Conservation (phyloP, 148 eudicot genomes). For the Dianthus caryophyllus region DNA sequence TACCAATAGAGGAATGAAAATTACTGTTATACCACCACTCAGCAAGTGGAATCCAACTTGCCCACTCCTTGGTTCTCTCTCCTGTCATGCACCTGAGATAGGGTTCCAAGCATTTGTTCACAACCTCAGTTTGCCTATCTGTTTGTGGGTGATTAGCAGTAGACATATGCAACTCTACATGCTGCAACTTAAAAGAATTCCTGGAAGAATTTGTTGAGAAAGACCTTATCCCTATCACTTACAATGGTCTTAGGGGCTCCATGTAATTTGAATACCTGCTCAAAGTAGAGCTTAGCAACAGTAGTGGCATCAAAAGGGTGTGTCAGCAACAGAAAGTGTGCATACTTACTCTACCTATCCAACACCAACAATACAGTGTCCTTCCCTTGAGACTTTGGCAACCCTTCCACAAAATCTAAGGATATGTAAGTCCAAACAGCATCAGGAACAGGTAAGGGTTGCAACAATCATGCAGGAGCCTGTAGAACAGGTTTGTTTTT, state of each 20-base stretch:
- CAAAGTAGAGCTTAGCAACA: not conserved
- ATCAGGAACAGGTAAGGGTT: not conserved
- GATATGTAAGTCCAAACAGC: conserved; percentile 1
- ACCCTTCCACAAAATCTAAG: not conserved
- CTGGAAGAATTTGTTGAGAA: not conserved
- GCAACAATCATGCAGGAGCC: not conserved
- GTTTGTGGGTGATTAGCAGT: not conserved
- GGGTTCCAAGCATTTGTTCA: not conserved
- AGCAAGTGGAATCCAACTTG: not conserved
- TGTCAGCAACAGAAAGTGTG: not conserved
- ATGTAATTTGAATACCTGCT: not conserved
- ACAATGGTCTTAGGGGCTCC: not conserved
- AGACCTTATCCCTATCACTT: not conserved
- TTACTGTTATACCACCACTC: conserved; percentile 1
- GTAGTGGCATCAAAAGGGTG: no score
- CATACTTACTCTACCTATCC: no score
- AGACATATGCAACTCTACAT: not conserved
- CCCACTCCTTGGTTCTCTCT: not conserved
- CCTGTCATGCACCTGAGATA: not conserved
- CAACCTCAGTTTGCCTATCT: no score
- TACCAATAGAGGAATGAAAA: not conserved
- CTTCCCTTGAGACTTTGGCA: not conserved
- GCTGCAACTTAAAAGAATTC: not conserved
- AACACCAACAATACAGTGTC: not conserved
- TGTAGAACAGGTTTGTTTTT: not conserved